Base-by-base conservation (phyloP, 441 rosid genomes). In the Adansonia grandidieri region DNA sequence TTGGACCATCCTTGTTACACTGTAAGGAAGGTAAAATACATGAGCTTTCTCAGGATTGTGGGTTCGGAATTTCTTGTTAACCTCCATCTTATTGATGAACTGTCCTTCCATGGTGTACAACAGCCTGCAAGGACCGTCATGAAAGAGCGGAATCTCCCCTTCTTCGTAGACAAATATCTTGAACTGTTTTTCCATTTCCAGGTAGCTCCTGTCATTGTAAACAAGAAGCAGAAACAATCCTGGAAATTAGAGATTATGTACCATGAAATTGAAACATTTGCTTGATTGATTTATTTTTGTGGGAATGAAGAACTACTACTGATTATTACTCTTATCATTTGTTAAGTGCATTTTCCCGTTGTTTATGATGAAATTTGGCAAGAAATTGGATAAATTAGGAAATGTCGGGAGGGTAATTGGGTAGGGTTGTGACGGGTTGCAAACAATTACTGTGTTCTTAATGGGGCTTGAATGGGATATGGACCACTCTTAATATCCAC, bases 41-140 rank as follows among this genome's bases (percentile, higher is more conserved):
- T 92, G 98, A 0, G 98, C 98, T 81, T 84, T 85, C 15, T 84
- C 85, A 0, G 98, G 97, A 81, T 92, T 85, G 69, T 40, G 79
- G 10, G 97, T 91, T 9, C 85, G 86, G 78, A 93, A 93, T 9
- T 75, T 88, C 0, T 42, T 71, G 69, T 86, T 78, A 0, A 86
- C 75, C 81, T 93, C 94, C 80, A 93, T 83, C 77, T 83, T 83
- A 77, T 91, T 88, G 68, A 95, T 88, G 83, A 95, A 95, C 75
- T 83, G 90, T 69, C 98, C 98, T 80, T 95, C 98, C 91, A 89
- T 92, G 20, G 97, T 83, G 71, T 93, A 95, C 56, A 91, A 87
- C 82, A 96, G 87, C 86, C 75, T 88, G 85, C 98, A 93, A 14
- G 98, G 98, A 74, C 98, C 98, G 22, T 92, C 89, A 73, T 95